A percentile compares a stretch with the other conserved stretches of the same genome.
Evolutionary conservation across 129 eudicot species (phyloP).

Genomic region (Flaveria bidentis): DNA sequence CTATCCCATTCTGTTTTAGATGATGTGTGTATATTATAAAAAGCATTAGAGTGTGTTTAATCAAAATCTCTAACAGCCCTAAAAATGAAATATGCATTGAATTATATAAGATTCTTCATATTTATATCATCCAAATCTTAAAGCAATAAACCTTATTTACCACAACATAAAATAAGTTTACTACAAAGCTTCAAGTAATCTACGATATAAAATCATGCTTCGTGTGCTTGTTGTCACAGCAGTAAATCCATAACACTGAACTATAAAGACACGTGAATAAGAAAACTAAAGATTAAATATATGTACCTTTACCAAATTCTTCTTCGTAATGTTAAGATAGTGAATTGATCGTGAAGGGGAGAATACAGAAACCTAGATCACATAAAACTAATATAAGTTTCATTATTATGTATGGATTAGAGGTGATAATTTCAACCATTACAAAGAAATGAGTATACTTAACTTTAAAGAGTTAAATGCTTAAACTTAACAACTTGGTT

Average conservation of each 20-base stretch:
- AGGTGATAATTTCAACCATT: neutral
- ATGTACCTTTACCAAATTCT: constrained; percentile 70
- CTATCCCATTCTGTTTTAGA: constrained; percentile 10
- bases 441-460: neutral
- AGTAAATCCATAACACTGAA: neutral
- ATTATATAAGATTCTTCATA: neutral
- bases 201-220: neutral
- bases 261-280: neutral
- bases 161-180: constrained; percentile 1
- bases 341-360: constrained; percentile 51
- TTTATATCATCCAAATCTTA: constrained; percentile 8
- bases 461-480: neutral
- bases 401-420: neutral
- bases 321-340: constrained; percentile 66
- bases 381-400: constrained; percentile 18
- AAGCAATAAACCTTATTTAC: constrained; percentile 22
- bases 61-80: neutral
- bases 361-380: constrained; percentile 65
- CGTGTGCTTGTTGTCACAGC: neutral
- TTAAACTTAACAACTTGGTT: neutral
- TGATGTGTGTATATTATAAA: neutral
- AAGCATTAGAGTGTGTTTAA: neutral
- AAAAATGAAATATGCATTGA: neutral
- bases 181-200: neutral
- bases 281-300: neutral